A percentile compares a stretch with the other conserved stretches of the same genome.
Conservation (phyloP, 2,329 filamentous ascomycete genomes). For the Claviceps sorghi region DNA sequence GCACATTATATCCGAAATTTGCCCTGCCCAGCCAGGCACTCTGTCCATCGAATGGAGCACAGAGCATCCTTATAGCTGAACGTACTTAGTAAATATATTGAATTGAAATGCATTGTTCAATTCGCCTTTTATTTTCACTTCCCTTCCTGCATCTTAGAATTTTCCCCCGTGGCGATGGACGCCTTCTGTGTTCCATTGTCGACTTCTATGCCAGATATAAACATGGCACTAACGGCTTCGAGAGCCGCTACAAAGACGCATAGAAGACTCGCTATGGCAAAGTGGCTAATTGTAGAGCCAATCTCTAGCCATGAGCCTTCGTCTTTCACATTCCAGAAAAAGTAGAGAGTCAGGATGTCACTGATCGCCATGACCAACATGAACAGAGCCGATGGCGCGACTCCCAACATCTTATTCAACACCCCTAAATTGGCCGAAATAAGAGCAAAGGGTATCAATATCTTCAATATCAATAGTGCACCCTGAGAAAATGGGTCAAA, state of each 20-base stretch:
- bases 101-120: too few relatives aligned
- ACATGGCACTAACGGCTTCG: slow-evolving; percentile 70
- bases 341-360: slow-evolving; percentile 83
- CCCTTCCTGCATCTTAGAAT: background rate
- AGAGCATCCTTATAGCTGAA: too few relatives aligned
- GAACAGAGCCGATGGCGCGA: slow-evolving; percentile 79
- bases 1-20: too few relatives aligned
- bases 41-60: too few relatives aligned
- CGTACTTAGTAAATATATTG: too few relatives aligned
- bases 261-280: slow-evolving; percentile 76
- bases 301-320: slow-evolving; percentile 97
- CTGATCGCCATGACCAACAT: slow-evolving; percentile 88
- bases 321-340: slow-evolving; percentile 95
- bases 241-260: slow-evolving; percentile 83
- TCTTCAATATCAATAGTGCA: slow-evolving; percentile 71
- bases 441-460: slow-evolving; percentile 84
- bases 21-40: too few relatives aligned
- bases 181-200: background rate
- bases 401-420: slow-evolving; percentile 67
- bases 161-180: background rate
- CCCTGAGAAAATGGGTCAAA: slow-evolving; percentile 91
- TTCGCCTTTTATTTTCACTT: too few relatives aligned
- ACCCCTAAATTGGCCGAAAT: slow-evolving; percentile 92
- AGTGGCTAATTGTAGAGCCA: slow-evolving; percentile 90
- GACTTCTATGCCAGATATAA: slow-evolving; percentile 64